Conservation (phyloP, 1,284 basidiomycete genomes). For the Trametes sp. region DNA sequence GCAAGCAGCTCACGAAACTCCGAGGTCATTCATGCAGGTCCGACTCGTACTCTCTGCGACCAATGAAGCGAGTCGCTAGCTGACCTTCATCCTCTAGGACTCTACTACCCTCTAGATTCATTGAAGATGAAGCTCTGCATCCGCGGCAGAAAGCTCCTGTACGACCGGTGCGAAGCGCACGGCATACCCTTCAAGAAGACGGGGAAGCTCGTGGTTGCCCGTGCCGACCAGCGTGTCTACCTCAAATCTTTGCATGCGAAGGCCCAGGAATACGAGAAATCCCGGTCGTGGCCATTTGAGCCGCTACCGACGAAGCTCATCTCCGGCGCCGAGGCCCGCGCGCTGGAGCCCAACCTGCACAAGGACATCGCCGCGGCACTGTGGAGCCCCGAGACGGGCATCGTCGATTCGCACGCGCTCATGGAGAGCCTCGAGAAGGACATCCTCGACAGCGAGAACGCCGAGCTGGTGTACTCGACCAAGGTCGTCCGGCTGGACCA, state of each 20-base stretch:
- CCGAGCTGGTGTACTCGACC: slow-evolving; percentile 85
- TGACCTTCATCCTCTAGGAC: slow-evolving; percentile 48
- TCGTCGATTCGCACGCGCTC: slow-evolving; percentile 86
- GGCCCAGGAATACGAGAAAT: too few species aligned
- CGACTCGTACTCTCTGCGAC: neutral
- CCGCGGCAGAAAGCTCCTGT: slow-evolving; percentile 87
- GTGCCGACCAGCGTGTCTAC: slow-evolving; percentile 69
- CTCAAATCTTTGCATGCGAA: slow-evolving; percentile 75
- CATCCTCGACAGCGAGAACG: slow-evolving; percentile 73
- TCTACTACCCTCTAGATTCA: slow-evolving; percentile 87
- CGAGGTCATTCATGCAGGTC: slow-evolving; percentile 94
- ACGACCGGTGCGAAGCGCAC: slow-evolving; percentile 75
- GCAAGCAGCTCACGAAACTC: slow-evolving; percentile 86
- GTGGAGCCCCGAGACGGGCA: slow-evolving; percentile 89
- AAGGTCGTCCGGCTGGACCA: slow-evolving; percentile 80
- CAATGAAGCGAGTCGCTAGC: neutral
- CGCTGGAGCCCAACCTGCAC: slow-evolving; percentile 86
- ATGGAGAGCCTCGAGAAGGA: slow-evolving; percentile 86
- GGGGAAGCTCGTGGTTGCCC: slow-evolving; percentile 90
- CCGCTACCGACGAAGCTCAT: slow-evolving; percentile 79
- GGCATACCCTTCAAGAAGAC: slow-evolving; percentile 77
- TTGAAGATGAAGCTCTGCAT: slow-evolving; percentile 91
- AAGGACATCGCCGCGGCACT: slow-evolving; percentile 76
- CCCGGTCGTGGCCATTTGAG: too few species aligned
- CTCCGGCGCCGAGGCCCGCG: slow-evolving; percentile 72